phyloP scores from a whole-genome alignment of 306 rosid species.

The Cucumis cinereus region DNA sequence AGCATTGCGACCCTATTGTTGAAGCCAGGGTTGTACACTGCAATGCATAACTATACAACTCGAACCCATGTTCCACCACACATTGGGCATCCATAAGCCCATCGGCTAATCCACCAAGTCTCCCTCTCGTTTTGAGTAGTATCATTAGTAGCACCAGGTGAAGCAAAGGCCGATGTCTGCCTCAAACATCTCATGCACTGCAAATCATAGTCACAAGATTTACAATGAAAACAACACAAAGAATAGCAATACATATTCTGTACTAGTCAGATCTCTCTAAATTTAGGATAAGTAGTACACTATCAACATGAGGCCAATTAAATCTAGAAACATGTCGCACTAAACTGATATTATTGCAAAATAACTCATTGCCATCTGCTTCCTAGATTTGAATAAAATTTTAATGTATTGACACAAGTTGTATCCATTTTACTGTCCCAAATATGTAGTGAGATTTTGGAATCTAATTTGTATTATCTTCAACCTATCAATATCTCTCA shows the following conservation, averaged over 20 bases:
- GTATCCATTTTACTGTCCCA: neutral
- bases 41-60: constrained; percentile 46
- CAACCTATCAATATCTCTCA: neutral
- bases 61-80: constrained; percentile 99
- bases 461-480: neutral
- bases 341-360: neutral
- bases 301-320: neutral
- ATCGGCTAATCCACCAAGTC: constrained; percentile 95
- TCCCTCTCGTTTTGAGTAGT: constrained; percentile 49
- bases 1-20: neutral
- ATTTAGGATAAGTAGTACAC: neutral
- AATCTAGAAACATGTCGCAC: neutral
- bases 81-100: constrained; percentile 95
- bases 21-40: neutral
- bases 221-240: neutral
- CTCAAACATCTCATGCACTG: constrained; percentile 97
- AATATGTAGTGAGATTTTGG: neutral
- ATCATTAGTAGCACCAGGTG: constrained; percentile 42
- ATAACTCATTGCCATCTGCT: neutral
- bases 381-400: neutral
- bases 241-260: neutral
- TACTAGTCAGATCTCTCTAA: neutral
- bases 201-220: constrained; percentile 13
- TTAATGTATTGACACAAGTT: neutral
- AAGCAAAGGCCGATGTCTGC: constrained; percentile 83